Evolutionary conservation across 768 basidiomycete genomes (phyloP).

Genomic region (Psilocybe tampanensis): DNA sequence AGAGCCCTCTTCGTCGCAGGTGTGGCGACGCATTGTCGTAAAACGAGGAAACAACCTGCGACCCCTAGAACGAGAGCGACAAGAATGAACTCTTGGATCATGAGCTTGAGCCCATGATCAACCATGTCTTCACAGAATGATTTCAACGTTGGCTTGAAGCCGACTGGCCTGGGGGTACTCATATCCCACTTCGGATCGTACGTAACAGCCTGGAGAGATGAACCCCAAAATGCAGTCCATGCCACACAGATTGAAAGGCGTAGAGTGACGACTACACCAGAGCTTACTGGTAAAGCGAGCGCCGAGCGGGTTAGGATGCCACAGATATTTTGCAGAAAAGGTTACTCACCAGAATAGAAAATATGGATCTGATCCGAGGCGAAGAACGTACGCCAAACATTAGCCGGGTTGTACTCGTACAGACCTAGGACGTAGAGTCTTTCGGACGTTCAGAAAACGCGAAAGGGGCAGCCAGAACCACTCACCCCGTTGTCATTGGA

Average conservation of each 20-base stretch:
- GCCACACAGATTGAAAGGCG: neutral
- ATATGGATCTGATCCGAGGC: neutral
- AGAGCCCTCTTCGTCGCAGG: neutral
- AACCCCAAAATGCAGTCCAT: neutral
- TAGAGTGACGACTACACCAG: neutral
- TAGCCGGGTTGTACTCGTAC: neutral
- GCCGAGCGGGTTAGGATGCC: too few relatives aligned
- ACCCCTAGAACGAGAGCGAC: neutral
- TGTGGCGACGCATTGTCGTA: neutral
- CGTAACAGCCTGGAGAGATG: neutral
- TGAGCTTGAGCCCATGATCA: neutral
- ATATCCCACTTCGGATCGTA: neutral
- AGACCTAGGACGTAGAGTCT: neutral
- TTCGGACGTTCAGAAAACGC: neutral
- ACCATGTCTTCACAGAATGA: neutral
- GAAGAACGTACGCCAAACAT: neutral
- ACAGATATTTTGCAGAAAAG: neutral
- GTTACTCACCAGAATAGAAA: neutral
- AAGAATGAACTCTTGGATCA: neutral
- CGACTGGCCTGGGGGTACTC: neutral
- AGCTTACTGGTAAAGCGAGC: too few relatives aligned
- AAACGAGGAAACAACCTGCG: neutral
- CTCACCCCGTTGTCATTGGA: neutral
- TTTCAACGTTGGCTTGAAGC: neutral
- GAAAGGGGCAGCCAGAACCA: neutral